Evolutionary conservation across 768 basidiomycete genomes (phyloP), one percentile per base, ranked within the genome.

Genomic region (Calocera cornea): DNA sequence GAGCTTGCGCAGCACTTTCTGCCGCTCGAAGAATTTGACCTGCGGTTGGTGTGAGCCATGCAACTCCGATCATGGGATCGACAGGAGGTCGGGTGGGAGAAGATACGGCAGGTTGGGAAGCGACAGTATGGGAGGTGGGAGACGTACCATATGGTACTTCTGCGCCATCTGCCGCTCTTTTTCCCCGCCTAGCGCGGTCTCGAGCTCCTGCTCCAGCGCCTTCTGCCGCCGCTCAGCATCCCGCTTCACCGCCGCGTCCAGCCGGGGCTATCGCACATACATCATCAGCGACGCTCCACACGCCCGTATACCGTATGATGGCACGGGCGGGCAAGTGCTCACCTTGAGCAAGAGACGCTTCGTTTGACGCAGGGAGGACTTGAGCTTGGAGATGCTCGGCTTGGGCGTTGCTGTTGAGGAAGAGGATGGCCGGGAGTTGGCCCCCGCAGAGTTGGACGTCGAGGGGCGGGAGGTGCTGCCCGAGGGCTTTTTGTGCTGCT

Each of bases 21-120:
- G 86, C 50, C 92, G 86, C 75, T 97, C 94, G 70, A 98, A 97
- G 78, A 98, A 98, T 76, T 92, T 95, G 72, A 94, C 75, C 74
- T 78, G 41, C 24, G 0, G 10, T 33, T 11, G 31, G 44, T n/a
- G 19, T 38, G 34, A n/a, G 17, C 60, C 34, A 67, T 31, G 11
- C 7, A 0, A 22, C 14, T 36, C 24, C n/a, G 10, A 49, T 0
- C 19, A 41, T n/a, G 17, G 40, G 0, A 41, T 44, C 2, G 47
- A 3, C 33, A 14, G 3, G 22, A 24, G 47, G 12, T 5, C 36
- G n/a, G n/a, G n/a, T n/a, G n/a, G n/a, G n/a, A n/a, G n/a, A n/a
- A n/a, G n/a, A n/a, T n/a, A n/a, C n/a, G n/a, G n/a, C n/a, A n/a
- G n/a, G n/a, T n/a, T n/a, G n/a, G n/a, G n/a, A n/a, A n/a, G n/a